Evolutionary conservation across 1,139 yeast genomes (phyloP).

Genomic region (Lodderomyces margitis): DNA sequence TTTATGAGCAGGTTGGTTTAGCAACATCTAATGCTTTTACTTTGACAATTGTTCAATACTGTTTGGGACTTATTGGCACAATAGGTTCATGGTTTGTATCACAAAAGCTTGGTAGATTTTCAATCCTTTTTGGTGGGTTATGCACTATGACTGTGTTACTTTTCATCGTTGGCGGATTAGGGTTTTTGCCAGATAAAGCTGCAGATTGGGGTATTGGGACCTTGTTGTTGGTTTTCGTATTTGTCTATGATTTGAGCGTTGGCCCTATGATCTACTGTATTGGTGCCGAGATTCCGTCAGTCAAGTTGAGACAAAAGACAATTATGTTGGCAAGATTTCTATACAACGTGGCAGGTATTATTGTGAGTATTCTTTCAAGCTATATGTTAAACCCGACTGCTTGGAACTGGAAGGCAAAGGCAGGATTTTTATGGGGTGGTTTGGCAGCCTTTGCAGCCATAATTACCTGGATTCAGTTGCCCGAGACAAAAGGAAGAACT

Average conservation of each 20-base stretch:
- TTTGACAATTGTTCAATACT: conserved; percentile 45
- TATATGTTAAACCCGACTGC: conserved; percentile 59
- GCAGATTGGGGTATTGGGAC: conserved; percentile 47
- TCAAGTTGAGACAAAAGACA: conserved; percentile 54
- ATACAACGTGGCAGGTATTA: conserved; percentile 44
- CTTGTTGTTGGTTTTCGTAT: conserved; percentile 45
- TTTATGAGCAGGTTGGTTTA: conserved; percentile 52
- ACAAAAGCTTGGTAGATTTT: conserved; percentile 47
- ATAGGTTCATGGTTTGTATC: conserved; percentile 52
- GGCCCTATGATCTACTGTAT: conserved; percentile 61
- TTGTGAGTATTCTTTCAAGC: conserved; percentile 48
- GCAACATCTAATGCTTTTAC: conserved; percentile 38
- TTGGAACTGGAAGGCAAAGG: conserved; percentile 59
- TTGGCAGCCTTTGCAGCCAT: conserved; percentile 34
- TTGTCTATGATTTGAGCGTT: conserved; percentile 50
- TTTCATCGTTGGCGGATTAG: conserved; percentile 42
- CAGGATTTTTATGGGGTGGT: conserved; percentile 59
- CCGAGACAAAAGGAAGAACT: conserved; percentile 58
- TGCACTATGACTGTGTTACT: conserved; percentile 33
- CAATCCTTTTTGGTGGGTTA: conserved; percentile 46
- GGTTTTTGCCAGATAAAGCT: conserved; percentile 16
- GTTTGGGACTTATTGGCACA: conserved; percentile 52
- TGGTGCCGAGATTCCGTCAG: conserved; percentile 57
- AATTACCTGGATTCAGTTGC: conserved; percentile 55
- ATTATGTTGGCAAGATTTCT: conserved; percentile 54